phyloP scores from a whole-genome alignment of 805 yeast species.

The Schwanniomyces vanrijiae region DNA sequence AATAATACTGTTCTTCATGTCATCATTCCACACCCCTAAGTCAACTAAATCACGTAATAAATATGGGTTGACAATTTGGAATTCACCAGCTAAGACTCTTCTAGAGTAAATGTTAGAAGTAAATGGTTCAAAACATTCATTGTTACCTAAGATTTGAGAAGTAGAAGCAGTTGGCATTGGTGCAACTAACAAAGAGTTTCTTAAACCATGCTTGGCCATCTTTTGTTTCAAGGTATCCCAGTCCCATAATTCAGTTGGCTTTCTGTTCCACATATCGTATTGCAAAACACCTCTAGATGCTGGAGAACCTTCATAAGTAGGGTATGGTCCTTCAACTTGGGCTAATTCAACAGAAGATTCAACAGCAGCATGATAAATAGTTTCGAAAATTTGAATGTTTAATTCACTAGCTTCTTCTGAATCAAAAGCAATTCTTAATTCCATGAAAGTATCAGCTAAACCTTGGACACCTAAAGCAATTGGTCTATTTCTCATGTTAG shows the following conservation, averaged over 20 bases:
- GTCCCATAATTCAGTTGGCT: slow-evolving; percentile 58
- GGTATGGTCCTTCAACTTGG: slow-evolving; percentile 49
- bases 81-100: slow-evolving; percentile 64
- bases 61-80: slow-evolving; percentile 62
- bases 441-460: slow-evolving; percentile 58
- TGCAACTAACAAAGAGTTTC: slow-evolving; percentile 61
- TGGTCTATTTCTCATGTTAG: slow-evolving; percentile 60
- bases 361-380: slow-evolving; percentile 59
- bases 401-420: slow-evolving; percentile 56
- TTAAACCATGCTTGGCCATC: slow-evolving; percentile 49
- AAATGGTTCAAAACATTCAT: slow-evolving; percentile 64
- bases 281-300: slow-evolving; percentile 59
- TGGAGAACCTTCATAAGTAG: slow-evolving; percentile 55
- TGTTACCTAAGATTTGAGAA: slow-evolving; percentile 60
- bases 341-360: slow-evolving; percentile 60
- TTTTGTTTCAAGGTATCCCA: slow-evolving; percentile 56
- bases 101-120: slow-evolving; percentile 63
- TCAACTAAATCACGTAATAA: slow-evolving; percentile 58
- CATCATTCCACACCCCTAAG: slow-evolving; percentile 57
- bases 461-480: slow-evolving; percentile 67
- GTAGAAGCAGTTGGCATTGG: slow-evolving; percentile 73
- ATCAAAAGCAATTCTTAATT: slow-evolving; percentile 56
- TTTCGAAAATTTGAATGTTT: slow-evolving; percentile 60
- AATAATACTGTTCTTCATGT: slow-evolving; percentile 57
- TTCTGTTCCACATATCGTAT: slow-evolving; percentile 58